Base-by-base conservation (phyloP, 129 eudicot species). In the Mikania micrantha region DNA sequence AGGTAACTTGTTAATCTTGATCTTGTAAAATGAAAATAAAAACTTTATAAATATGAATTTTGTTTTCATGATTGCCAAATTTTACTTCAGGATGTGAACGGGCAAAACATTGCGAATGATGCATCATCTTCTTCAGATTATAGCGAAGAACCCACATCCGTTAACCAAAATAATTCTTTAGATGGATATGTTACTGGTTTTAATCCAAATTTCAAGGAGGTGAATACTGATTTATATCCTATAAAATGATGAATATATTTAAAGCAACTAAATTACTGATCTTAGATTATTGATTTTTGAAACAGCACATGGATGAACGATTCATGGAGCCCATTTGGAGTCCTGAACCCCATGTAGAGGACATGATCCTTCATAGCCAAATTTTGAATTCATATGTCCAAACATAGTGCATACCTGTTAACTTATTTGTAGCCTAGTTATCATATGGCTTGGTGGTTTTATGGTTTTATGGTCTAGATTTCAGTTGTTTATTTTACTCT, bases 1-100 rank as follows among this genome's bases (percentile, higher is more conserved):
- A 74, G 78, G 78, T 74, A 74, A 53, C 12, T 9, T 22, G 34
- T 24, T 62, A 72, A 28, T 60, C 69, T 61, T 35, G 64, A 24
- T 49, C 34, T 57, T 25, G 53, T 41, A 17, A 16, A 41, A 41
- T 12, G 17, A 41, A 41, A 41, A 47, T 16, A 17, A 17, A 53
- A 53, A 24, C 9, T 24, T 53, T 17, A 0, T 9, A 12, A 25
- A 24, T 24, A 53, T 53, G 0, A 16, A 54, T 54, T 17, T 54
- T 54, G 39, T 66, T 42, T 11, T 66, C 4, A 39, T 6, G 25
- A 20, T 32, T 53, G 13, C 17, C 36, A 48, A 34, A n/a, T 66
- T 35, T 27, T 17, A 22, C n/a, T 58, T 21, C 42, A 74, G 79
- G 73, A 66, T 31, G 28, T 44, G 24, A 57, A 44, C 8, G 22